Percentiles rank a stretch among this genome's conserved stretches.
phyloP scores from a whole-genome alignment of 495 filamentous ascomycete species.

The Xylaria sp. region DNA sequence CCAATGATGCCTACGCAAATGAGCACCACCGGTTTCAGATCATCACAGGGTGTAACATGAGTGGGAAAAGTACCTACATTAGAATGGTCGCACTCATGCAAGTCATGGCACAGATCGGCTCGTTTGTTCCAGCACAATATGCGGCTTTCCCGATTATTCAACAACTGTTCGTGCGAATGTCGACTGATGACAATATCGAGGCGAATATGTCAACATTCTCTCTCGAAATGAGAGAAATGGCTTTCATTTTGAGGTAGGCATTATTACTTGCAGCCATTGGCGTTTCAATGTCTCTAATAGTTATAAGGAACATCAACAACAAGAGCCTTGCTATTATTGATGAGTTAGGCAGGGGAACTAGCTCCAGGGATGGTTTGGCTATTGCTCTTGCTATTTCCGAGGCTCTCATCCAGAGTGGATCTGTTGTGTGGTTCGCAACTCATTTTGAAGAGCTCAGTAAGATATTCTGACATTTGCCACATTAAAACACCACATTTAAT shows the following conservation, averaged over 20 bases:
- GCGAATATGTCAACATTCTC: slow-evolving; percentile 93
- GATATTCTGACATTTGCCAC: slow-evolving; percentile 2
- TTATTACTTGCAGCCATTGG: slow-evolving; percentile 45
- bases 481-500: neutral
- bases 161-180: slow-evolving; percentile 86
- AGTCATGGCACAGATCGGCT: slow-evolving; percentile 93
- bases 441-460: slow-evolving; percentile 82
- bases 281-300: slow-evolving; percentile 23
- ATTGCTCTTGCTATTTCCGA: slow-evolving; percentile 91
- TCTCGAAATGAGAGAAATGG: slow-evolving; percentile 94
- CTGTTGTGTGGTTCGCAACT: slow-evolving; percentile 89
- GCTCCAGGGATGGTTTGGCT: slow-evolving; percentile 83
- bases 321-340: slow-evolving; percentile 86
- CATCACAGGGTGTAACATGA: slow-evolving; percentile 98
- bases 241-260: slow-evolving; percentile 76
- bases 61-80: slow-evolving; percentile 97
- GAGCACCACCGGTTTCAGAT: slow-evolving; percentile 84
- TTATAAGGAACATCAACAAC: slow-evolving; percentile 68
- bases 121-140: slow-evolving; percentile 85
- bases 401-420: slow-evolving; percentile 76
- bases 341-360: slow-evolving; percentile 92
- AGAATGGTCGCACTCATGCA: slow-evolving; percentile 82
- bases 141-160: slow-evolving; percentile 82
- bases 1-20: slow-evolving; percentile 88
- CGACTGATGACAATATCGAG: slow-evolving; percentile 87